Evolutionary conservation across 768 basidiomycete species (phyloP).

Genomic region (Termitomyces sp.): DNA sequence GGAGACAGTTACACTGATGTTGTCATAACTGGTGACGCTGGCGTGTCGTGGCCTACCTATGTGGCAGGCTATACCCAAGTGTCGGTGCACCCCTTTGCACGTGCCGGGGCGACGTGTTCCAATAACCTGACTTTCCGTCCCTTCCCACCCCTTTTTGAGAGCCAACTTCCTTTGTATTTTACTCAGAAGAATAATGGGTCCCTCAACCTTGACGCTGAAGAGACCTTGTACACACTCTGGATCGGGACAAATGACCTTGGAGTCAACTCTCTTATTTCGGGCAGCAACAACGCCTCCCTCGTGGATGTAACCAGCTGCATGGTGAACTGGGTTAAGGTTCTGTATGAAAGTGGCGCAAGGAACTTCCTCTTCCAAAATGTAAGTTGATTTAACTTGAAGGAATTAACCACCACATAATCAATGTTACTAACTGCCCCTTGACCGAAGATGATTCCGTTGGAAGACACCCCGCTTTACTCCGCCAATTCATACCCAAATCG

Average conservation of each 20-base stretch:
- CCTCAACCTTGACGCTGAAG: constrained; percentile 29
- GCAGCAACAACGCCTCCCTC: constrained; percentile 44
- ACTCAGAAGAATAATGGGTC: constrained; percentile 35
- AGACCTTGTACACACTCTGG: constrained; percentile 64
- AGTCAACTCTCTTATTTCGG: constrained; percentile 45
- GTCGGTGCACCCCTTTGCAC: constrained; percentile 51
- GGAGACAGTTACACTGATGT: constrained; percentile 65
- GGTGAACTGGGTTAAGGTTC: constrained; percentile 50
- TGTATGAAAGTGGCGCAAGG: constrained; percentile 55
- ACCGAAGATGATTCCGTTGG: constrained; percentile 51
- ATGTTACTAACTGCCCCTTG: neutral
- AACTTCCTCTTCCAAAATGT: constrained; percentile 71
- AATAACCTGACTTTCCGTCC: constrained; percentile 54
- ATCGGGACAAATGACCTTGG: constrained; percentile 68
- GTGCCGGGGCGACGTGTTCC: constrained; percentile 61
- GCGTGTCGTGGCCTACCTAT: constrained; percentile 57
- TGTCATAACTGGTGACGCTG: constrained; percentile 33
- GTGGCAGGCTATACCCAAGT: constrained; percentile 50
- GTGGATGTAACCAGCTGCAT: constrained; percentile 55
- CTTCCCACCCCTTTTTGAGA: constrained; percentile 54
- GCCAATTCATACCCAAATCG: constrained; percentile 39
- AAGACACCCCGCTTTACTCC: constrained; percentile 42
- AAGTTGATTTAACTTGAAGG: constrained; percentile 15
- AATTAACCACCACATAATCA: neutral
- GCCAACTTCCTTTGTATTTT: constrained; percentile 51